Conservation (phyloP, 768 basidiomycete genomes). For the Piloderma croceum region DNA sequence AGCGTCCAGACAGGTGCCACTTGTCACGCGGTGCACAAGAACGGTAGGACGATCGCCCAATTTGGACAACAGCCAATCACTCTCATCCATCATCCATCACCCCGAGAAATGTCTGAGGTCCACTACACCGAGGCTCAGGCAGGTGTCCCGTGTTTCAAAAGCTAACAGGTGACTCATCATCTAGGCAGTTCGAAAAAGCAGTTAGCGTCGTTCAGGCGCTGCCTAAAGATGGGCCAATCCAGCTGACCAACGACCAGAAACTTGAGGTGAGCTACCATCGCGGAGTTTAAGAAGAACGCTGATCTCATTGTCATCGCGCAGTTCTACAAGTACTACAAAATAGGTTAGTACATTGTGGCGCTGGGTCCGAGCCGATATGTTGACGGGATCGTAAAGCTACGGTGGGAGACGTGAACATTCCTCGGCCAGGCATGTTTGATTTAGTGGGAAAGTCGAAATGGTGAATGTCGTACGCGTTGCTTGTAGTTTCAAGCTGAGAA, state of each 20-base stretch:
- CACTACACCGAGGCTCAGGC: too few species aligned
- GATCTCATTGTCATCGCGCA: constrained; percentile 25
- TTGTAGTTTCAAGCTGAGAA: not conserved
- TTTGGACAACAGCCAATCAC: too few species aligned
- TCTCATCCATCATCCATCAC: constrained; percentile 17
- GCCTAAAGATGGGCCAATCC: constrained; percentile 75
- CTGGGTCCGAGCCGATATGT: not conserved
- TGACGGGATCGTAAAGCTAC: constrained; percentile 42
- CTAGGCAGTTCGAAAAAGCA: constrained; percentile 79
- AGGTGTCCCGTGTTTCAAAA: too few species aligned
- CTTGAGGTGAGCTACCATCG: constrained; percentile 56
- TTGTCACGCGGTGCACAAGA: too few species aligned
- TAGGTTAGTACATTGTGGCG: constrained; percentile 70
- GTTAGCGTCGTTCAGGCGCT: constrained; percentile 59
- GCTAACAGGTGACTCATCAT: too few species aligned
- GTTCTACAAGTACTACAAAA: constrained; percentile 96
- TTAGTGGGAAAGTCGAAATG: constrained; percentile 90
- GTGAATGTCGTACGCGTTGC: constrained; percentile 29
- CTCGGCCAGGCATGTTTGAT: constrained; percentile 71
- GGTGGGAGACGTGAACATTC: constrained; percentile 63
- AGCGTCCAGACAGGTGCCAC: too few species aligned
- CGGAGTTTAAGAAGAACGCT: constrained; percentile 1
- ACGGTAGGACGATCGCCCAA: too few species aligned
- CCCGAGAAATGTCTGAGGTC: constrained; percentile 59
- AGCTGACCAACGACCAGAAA: constrained; percentile 68